phyloP scores from a whole-genome alignment of 1,284 basidiomycete genomes.

The Phylloboletellus chloephorus region DNA sequence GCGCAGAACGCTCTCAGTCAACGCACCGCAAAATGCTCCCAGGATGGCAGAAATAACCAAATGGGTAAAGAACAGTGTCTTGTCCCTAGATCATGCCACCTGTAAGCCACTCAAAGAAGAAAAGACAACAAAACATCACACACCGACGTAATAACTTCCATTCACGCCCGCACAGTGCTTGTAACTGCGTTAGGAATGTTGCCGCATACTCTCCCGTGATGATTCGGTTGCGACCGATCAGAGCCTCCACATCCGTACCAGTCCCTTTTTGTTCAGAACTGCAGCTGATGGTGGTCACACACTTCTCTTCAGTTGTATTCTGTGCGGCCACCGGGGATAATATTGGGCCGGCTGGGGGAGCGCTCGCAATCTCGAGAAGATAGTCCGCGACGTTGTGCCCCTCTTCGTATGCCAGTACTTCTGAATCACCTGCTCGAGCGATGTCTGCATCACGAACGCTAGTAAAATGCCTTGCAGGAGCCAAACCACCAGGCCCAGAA shows the following conservation, averaged over 20 bases:
- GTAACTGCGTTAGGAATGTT: slow-evolving; percentile 82
- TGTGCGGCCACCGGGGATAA: slow-evolving; percentile 3
- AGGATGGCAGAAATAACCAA: slow-evolving; percentile 61
- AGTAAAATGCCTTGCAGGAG: slow-evolving; percentile 62
- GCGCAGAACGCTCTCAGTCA: not conserved
- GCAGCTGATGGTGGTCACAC: slow-evolving; percentile 6
- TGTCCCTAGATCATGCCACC: slow-evolving; percentile 50
- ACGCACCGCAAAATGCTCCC: slow-evolving; percentile 73
- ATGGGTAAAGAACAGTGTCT: slow-evolving; percentile 77
- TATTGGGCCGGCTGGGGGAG: slow-evolving; percentile 47
- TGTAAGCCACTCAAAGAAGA: not conserved
- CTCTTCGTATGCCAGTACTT: slow-evolving; percentile 43
- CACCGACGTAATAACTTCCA: slow-evolving; percentile 76
- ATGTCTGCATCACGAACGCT: slow-evolving; percentile 33
- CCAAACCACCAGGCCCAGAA: slow-evolving; percentile 66
- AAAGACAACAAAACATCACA: slow-evolving; percentile 15
- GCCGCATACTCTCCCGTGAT: slow-evolving; percentile 43
- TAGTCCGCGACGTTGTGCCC: slow-evolving; percentile 91
- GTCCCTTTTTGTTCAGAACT: slow-evolving; percentile 14
- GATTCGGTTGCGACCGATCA: slow-evolving; percentile 14
- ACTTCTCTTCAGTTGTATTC: slow-evolving; percentile 16
- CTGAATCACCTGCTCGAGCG: slow-evolving; percentile 32
- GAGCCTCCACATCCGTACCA: slow-evolving; percentile 20
- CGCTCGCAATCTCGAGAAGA: slow-evolving; percentile 78
- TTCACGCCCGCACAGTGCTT: slow-evolving; percentile 74